Evolutionary conservation across 2,329 filamentous ascomycete species (phyloP).

Genomic region (Thermothelomyces thermophilus): DNA sequence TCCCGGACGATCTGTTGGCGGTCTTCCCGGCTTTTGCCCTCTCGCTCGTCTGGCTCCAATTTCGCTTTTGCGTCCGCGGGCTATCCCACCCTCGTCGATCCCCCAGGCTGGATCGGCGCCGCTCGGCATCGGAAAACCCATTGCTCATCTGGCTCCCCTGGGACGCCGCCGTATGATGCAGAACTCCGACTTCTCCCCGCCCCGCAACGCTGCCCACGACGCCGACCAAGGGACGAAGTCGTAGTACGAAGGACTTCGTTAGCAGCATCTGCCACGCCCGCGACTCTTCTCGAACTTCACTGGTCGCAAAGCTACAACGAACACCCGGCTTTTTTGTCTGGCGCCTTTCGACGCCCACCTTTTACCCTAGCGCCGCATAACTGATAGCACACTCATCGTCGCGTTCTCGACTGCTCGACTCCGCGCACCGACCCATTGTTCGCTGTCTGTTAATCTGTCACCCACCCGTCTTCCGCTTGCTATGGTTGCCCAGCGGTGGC

Average conservation of each 20-base stretch:
- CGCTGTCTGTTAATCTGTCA: neutral
- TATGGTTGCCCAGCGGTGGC: slow-evolving; percentile 16
- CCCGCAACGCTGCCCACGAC: slow-evolving; percentile 5
- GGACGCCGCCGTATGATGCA: slow-evolving; percentile 12
- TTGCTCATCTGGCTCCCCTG: neutral
- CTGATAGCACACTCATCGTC: neutral
- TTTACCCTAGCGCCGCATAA: no score
- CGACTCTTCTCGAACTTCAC: no score
- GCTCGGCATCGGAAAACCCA: no score
- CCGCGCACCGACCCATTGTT: neutral
- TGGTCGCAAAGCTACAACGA: no score
- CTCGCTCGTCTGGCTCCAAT: neutral
- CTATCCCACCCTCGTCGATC: neutral
- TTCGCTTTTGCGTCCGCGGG: neutral
- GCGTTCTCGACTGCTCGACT: neutral
- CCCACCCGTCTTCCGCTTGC: slow-evolving; percentile 1
- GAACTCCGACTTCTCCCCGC: slow-evolving; percentile 2
- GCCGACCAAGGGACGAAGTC: neutral
- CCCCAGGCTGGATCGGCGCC: neutral
- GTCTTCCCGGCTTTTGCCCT: neutral
- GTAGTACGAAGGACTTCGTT: no score
- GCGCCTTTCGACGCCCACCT: no score
- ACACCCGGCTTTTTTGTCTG: no score
- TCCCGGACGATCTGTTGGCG: neutral
- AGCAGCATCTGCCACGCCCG: no score